Evolutionary conservation across 257 asterid genomes (phyloP).

Genomic region (Solanum sejunctum): DNA sequence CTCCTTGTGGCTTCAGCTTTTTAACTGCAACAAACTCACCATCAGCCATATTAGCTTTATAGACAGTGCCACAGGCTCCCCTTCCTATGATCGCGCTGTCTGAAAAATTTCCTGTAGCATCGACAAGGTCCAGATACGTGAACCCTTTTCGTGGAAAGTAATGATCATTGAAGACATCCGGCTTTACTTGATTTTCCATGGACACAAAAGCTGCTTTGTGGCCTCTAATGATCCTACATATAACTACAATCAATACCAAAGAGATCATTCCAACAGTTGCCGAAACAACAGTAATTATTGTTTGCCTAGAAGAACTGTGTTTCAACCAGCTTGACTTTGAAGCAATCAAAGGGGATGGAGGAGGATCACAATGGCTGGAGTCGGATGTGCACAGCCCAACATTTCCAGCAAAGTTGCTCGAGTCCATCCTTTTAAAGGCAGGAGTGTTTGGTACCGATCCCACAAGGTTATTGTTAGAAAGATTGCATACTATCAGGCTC

Average conservation of each 20-base stretch:
- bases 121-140: conserved; percentile 59
- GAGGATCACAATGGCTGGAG: conserved; percentile 22
- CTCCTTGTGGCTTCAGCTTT: conserved; percentile 46
- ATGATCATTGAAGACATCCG: conserved; percentile 37
- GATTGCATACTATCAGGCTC: conserved; percentile 68
- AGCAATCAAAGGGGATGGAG: conserved; percentile 11
- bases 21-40: conserved; percentile 75
- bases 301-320: conserved; percentile 31
- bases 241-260: conserved; percentile 31
- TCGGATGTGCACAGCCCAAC: conserved; percentile 30
- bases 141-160: conserved; percentile 65
- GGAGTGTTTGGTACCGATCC: conserved; percentile 70
- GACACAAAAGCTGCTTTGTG: conserved; percentile 23
- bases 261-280: conserved; percentile 41
- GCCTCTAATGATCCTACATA: conserved; percentile 44
- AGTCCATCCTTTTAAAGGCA: conserved; percentile 54
- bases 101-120: conserved; percentile 62
- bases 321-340: conserved; percentile 30
- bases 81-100: conserved; percentile 48
- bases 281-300: conserved; percentile 46
- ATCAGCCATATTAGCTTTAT: conserved; percentile 52
- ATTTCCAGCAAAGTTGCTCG: conserved; percentile 62
- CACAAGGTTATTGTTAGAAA: conserved; percentile 57
- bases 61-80: conserved; percentile 87
- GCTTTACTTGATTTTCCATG: conserved; percentile 24